Evolutionary conservation across 2,329 filamentous ascomycete genomes (phyloP), one percentile per base, ranked within the genome.

Genomic region (Westerdykella sp.): DNA sequence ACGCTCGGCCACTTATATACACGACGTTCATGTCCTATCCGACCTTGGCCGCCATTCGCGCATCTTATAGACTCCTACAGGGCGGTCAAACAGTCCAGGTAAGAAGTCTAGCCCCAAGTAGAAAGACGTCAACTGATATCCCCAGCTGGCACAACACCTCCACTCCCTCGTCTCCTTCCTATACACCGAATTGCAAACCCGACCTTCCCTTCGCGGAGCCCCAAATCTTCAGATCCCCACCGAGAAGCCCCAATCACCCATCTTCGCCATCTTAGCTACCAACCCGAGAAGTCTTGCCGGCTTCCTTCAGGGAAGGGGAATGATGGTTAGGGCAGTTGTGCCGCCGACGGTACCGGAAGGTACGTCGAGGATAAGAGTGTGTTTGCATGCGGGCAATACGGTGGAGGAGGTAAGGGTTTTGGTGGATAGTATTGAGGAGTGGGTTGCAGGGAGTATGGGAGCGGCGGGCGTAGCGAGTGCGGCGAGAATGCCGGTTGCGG

Each of bases 381-480:
- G 67, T 14, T 47, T 74, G 25, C 69, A 74, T 48, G 69, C 69
- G 3, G 57, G 56, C 6, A 72, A 72, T 40, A 71, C 67, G 2
- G 45, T 55, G 13, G 56, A 50, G 1, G 53, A 73, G 38, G 52
- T 72, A 5, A 43, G 59, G 25, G 51, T 30, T 14, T 58, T 71
- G 5, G 55, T 66, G 1, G 18, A 41, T 16, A 46, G 56, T 5
- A 55, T 70, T 23, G 55, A 54, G 34, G 48, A 47, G 13, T 69
- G 67, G 66, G 56, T 56, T 40, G 36, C 30, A 12, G 9, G 11
- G 11, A 28, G 25, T 28, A 39, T 16, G n/a, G n/a, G n/a, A 22
- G 21, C 2, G 9, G 21, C 4, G 14, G 34, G 28, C 14, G 49
- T 39, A 5, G 40, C 39, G 30, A 30, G 23, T 14, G 34, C 21